Evolutionary conservation across 176 grass and related monocot genomes (phyloP), one percentile per base, ranked within the genome.

Genomic region (Musa troglodytarum): DNA sequence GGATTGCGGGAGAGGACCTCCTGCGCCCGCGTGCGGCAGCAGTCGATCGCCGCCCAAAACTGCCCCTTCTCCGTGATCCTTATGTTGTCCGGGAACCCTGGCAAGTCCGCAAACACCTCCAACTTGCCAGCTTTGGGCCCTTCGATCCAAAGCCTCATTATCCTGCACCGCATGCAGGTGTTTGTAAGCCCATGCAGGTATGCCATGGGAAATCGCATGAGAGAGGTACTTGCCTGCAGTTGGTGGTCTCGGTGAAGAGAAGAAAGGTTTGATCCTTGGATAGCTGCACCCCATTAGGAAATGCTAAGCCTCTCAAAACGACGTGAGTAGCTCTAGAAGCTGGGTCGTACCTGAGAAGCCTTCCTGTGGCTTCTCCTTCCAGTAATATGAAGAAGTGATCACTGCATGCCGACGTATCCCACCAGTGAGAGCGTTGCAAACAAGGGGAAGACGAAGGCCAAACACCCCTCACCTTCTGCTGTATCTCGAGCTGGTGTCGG

Each of bases 41-140:
- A 96, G 69, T 96, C 89, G 75, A 96, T 92, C 9, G 93, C 89
- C 74, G 92, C 89, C 93, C 93, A 96, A 72, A 96, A 92, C 69
- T 79, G 83, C 8, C 89, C 93, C 26, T 69, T 82, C 53, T 88
- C 77, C 70, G 85, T 88, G 53, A 86, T 63, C 0, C 89, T 82
- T 71, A 96, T 85, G 75, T 96, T 96, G 81, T 96, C 93, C 1
- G 93, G 93, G 74, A 96, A 96, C 28, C 93, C 93, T 74, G 89
- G 93, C 50, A 96, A 77, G 78, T 92, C 50, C 25, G 76, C 87
- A 55, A 92, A 96, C 19, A 92, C 85, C 78, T 96, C 92, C 14
- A 92, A 52, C 59, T 88, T 50, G 10, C 78, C 81, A 13, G 69
- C 54, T 76, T 70, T 88, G 49, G 81, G 59, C 0, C 92, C 89